These are phyloP conservation scores for Colletotrichum plurivorum DNA, from an alignment of 2,329 filamentous ascomycete genomes.

Conservation along the genomic window DNA sequence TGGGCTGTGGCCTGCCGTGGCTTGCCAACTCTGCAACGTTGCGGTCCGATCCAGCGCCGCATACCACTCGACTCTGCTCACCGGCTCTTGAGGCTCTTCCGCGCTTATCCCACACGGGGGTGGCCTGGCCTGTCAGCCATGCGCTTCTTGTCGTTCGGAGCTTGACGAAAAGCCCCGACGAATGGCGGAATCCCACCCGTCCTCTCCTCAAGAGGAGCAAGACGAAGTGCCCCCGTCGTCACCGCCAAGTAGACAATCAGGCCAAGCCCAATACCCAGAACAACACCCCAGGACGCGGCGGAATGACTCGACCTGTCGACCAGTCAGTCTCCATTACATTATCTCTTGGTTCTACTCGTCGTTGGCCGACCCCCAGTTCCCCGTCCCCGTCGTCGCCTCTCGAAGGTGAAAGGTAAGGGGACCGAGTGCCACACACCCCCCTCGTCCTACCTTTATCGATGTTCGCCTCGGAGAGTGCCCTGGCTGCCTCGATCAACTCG, in stretches of 20 bases:
- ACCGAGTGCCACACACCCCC: background rate
- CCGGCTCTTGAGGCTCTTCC: constrained; percentile 23
- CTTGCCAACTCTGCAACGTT: constrained; percentile 8
- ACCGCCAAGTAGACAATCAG: constrained; percentile 29
- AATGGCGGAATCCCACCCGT: no score
- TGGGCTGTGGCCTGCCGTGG: background rate
- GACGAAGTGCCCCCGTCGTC: constrained; percentile 16
- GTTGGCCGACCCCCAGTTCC: background rate
- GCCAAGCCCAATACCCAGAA: constrained; percentile 38
- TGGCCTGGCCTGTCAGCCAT: background rate
- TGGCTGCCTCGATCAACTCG: background rate
- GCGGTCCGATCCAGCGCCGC: background rate
- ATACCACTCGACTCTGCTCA: no score
- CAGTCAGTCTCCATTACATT: constrained; percentile 28
- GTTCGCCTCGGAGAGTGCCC: background rate
- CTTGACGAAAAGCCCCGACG: no score
- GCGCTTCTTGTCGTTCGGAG: background rate
- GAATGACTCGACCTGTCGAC: constrained; percentile 33
- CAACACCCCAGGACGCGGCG: constrained; percentile 5
- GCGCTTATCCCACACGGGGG: constrained; percentile 1
- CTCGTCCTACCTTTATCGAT: constrained; percentile 7
- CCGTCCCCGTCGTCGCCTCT: background rate
- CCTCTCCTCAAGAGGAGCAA: background rate
- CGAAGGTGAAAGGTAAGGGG: background rate
- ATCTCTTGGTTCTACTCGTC: constrained; percentile 18